Evolutionary conservation across 73 alveolate species (phyloP), one percentile per base, ranked within the genome.

Genomic region (Uronychia binucleata): DNA sequence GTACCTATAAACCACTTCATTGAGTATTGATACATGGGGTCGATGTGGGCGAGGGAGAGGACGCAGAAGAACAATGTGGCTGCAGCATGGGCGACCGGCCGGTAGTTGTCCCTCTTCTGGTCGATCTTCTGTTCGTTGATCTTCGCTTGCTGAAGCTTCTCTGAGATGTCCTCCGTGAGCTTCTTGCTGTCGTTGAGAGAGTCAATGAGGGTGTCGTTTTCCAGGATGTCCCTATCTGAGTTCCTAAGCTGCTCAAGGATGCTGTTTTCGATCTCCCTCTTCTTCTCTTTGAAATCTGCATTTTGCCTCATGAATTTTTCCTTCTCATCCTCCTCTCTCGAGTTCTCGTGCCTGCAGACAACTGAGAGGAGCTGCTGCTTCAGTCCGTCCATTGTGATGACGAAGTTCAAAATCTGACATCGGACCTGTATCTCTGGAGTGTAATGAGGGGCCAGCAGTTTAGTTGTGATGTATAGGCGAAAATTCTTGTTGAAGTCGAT

Each of bases 11-110:
- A 94, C 97, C 84, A 99, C 92, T 94, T 93, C 32, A 99, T 95
- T 33, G 99, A 96, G 90, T 97, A 99, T 93, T 99, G 98, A 91
- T 99, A 99, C 99, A 98, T 98, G 25, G 99, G 99, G 92, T 97
- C 99, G 80, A 98, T 97, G 28, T 95, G 93, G 77, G 98, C 94
- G 26, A 90, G 86, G 86, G 98, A 99, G 30, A 99, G 97, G 11
- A 99, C 97, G 60, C 98, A 99, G 82, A 99, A 99, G 95, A 96
- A 99, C 81, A 99, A 94, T 34, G 98, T 98, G 60, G 98, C 92
- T 58, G 99, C 99, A 83, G 99, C 92, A 31, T 94, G 96, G 33
- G 99, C 99, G 13, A 99, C 99, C 77, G 97, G 89, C 83, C 97
- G 92, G 89, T 98, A 98, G 84, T 94, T 87, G 87, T 97, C 96